Conservation (phyloP, 257 asterid species). For the Petunia axillaris region DNA sequence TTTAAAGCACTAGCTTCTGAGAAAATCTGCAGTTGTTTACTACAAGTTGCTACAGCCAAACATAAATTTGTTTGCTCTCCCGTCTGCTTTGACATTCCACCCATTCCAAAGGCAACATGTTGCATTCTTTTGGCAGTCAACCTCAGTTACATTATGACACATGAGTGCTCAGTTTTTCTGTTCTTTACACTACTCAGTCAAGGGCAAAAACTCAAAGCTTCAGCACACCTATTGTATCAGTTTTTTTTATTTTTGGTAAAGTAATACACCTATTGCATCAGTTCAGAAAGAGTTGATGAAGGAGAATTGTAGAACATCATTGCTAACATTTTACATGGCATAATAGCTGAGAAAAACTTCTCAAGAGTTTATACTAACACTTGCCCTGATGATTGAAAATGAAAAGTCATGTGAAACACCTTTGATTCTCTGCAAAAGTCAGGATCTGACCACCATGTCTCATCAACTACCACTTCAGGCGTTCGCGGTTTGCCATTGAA, state of each 20-base stretch:
- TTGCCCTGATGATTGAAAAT: accelerated
- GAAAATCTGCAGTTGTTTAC: no score
- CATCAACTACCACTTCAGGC: conserved; percentile 72
- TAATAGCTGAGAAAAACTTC: neutral
- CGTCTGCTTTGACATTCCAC: neutral
- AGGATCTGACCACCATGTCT: conserved; percentile 69
- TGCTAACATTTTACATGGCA: neutral
- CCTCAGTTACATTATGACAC: neutral
- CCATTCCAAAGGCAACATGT: neutral
- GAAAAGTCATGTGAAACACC: conserved; percentile 35
- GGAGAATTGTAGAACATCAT: neutral
- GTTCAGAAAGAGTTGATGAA: neutral
- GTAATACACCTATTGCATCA: neutral
- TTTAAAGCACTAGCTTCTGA: neutral
- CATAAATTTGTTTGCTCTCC: no score
- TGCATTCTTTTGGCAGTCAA: neutral
- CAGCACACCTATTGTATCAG: neutral
- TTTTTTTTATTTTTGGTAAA: no score
- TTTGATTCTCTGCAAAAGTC: conserved; percentile 56
- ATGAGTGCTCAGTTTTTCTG: neutral
- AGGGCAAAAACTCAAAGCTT: neutral
- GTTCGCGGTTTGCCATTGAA: conserved; percentile 63
- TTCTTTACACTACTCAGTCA: neutral
- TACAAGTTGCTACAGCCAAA: no score
- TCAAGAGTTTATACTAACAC: neutral